Evolutionary conservation across 768 basidiomycete species (phyloP).

Genomic region (Lyophyllum semitale): DNA sequence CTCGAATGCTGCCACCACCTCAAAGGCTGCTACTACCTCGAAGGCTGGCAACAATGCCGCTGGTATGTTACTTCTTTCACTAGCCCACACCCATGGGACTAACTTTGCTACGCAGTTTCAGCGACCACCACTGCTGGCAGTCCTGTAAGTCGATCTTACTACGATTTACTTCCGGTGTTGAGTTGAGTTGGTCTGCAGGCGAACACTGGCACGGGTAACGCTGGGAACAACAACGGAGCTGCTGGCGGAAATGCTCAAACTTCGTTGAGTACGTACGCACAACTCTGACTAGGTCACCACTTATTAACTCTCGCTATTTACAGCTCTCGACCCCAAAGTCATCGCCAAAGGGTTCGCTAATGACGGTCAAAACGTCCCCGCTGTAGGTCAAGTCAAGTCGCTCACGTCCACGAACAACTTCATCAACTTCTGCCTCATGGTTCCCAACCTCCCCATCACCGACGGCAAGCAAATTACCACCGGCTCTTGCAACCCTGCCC

Average conservation of each 20-base stretch:
- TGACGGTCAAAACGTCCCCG: conserved; percentile 26
- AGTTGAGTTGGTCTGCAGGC: not conserved
- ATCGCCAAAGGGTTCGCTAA: conserved; percentile 28
- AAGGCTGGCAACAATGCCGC: not conserved
- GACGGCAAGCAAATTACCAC: conserved; percentile 39
- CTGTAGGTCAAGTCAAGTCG: conserved; percentile 42
- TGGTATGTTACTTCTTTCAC: too few species aligned
- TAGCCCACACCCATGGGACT: not conserved
- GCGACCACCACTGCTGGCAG: not conserved
- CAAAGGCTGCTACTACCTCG: not conserved
- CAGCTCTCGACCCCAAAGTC: conserved; percentile 28
- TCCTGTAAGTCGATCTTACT: not conserved
- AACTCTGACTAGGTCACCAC: not conserved
- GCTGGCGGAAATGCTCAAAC: conserved; percentile 32
- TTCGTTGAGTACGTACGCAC: conserved; percentile 32
- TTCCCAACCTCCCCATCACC: conserved; percentile 53
- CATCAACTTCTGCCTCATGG: conserved; percentile 47
- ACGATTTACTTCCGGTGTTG: not conserved
- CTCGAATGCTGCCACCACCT: not conserved
- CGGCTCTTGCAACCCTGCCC: conserved; percentile 26
- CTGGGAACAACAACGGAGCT: conserved; percentile 1
- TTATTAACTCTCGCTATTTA: not conserved
- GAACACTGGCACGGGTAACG: conserved; percentile 10
- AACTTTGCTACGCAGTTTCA: not conserved
- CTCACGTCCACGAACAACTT: conserved; percentile 53